Evolutionary conservation across 148 eudicot genomes (phyloP).

Genomic region (Chenopodium quinoa): DNA sequence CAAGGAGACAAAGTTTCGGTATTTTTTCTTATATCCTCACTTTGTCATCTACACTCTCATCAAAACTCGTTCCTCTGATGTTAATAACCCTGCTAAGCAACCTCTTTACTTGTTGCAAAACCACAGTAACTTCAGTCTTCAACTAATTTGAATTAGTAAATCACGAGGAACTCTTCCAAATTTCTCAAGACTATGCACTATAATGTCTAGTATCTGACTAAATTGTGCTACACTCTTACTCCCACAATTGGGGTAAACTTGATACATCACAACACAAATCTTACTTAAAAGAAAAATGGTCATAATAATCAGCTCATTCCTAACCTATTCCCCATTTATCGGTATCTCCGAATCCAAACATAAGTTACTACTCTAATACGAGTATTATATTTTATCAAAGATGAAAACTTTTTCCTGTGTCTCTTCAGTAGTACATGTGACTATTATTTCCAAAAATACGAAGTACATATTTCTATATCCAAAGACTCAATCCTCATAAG

Average conservation of each 20-base stretch:
- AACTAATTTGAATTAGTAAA: not conserved
- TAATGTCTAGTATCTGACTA: not conserved
- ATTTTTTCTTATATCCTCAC: not conserved
- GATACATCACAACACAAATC: not conserved
- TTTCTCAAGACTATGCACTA: not conserved
- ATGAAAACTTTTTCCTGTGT: not conserved
- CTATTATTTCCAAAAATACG: not conserved
- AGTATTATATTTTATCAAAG: not conserved
- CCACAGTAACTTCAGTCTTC: not conserved
- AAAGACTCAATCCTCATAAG: not conserved
- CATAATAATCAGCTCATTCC: not conserved
- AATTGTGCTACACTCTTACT: not conserved
- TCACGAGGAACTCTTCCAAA: not conserved
- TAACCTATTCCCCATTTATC: not conserved
- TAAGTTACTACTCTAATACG: not conserved
- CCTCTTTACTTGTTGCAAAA: not conserved
- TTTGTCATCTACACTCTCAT: not conserved
- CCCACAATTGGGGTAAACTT: not conserved
- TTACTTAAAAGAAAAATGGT: not conserved
- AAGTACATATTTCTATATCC: not conserved
- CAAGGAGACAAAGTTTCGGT: not conserved
- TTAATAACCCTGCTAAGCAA: not conserved
- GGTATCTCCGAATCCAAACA: not conserved
- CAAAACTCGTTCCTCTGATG: not conserved
- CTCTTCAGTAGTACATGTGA: no score